A percentile compares a stretch with the other conserved stretches of the same genome.
Conservation (phyloP, 352 stramenopile genomes). For the Plasmopara muralis region DNA sequence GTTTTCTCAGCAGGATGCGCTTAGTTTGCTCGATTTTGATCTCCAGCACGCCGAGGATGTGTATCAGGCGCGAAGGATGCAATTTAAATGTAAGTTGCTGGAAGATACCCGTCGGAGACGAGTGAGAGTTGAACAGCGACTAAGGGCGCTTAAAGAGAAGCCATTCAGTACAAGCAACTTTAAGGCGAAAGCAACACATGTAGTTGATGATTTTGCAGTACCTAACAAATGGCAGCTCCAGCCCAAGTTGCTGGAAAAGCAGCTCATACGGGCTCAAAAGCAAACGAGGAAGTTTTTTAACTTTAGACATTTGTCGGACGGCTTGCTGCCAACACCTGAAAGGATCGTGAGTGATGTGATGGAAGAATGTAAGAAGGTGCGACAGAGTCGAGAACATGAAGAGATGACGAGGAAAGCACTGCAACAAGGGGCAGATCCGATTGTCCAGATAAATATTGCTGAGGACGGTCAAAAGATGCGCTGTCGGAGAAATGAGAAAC, state of each 20-base stretch:
- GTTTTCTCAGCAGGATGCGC: constrained; percentile 47
- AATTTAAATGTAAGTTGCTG: constrained; percentile 40
- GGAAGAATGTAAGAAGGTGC: constrained; percentile 16
- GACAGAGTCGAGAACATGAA: constrained; percentile 15
- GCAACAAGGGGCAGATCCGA: constrained; percentile 3
- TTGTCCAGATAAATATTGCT: constrained; percentile 6
- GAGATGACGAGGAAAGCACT: constrained; percentile 4
- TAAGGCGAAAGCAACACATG: background rate
- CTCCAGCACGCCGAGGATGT: constrained; percentile 66
- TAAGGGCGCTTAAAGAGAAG: constrained; percentile 45
- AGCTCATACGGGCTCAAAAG: constrained; percentile 23
- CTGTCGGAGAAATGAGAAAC: background rate
- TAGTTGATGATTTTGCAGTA: background rate
- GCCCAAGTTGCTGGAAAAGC: constrained; percentile 13
- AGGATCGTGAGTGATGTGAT: constrained; percentile 37
- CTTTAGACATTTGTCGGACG: constrained; percentile 43
- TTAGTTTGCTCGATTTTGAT: constrained; percentile 66
- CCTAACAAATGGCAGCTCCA: constrained; percentile 3
- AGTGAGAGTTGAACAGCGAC: constrained; percentile 66
- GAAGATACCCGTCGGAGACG: constrained; percentile 30
- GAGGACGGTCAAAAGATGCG: constrained; percentile 14
- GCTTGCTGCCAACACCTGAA: constrained; percentile 30
- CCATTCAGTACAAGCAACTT: constrained; percentile 11
- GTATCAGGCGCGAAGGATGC: constrained; percentile 28
- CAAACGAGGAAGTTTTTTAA: constrained; percentile 41